phyloP scores from a whole-genome alignment of 2,329 filamentous ascomycete species.

The Didymella keratinophila region DNA sequence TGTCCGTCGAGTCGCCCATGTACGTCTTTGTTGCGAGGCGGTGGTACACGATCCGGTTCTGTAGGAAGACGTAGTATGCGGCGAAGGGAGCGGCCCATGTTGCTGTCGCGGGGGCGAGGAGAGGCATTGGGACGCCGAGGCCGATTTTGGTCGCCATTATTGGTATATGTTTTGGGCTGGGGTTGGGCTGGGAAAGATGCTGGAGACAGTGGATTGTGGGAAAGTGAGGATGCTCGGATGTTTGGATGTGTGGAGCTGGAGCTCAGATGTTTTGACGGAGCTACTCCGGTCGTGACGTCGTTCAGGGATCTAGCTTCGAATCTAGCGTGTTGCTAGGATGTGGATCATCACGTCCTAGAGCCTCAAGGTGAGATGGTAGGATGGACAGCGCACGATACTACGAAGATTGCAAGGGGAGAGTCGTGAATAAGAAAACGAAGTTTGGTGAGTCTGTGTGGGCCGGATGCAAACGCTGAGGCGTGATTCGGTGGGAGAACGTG shows the following conservation, averaged over 20 bases:
- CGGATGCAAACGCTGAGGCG: too few species aligned
- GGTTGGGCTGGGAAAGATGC: not conserved
- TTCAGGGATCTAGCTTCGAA: constrained; percentile 18
- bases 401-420: too few species aligned
- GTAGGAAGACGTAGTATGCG: constrained; percentile 53
- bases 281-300: constrained; percentile 24
- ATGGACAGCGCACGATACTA: too few species aligned
- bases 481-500: too few species aligned
- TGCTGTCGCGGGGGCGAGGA: constrained; percentile 49
- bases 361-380: not conserved
- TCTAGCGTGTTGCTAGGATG: constrained; percentile 14
- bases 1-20: constrained; percentile 38
- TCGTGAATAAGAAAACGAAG: too few species aligned
- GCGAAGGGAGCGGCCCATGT: constrained; percentile 54
- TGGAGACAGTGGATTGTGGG: not conserved
- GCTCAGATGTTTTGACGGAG: constrained; percentile 9
- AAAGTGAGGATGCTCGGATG: not conserved
- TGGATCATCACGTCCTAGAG: constrained; percentile 3
- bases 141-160: constrained; percentile 43
- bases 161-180: not conserved
- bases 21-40: constrained; percentile 42
- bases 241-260: not conserved
- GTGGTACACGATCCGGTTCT: constrained; percentile 49
- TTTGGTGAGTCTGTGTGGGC: too few species aligned
- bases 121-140: constrained; percentile 43